phyloP scores from a whole-genome alignment of 495 filamentous ascomycete species.

The Talaromyces thailandensis region DNA sequence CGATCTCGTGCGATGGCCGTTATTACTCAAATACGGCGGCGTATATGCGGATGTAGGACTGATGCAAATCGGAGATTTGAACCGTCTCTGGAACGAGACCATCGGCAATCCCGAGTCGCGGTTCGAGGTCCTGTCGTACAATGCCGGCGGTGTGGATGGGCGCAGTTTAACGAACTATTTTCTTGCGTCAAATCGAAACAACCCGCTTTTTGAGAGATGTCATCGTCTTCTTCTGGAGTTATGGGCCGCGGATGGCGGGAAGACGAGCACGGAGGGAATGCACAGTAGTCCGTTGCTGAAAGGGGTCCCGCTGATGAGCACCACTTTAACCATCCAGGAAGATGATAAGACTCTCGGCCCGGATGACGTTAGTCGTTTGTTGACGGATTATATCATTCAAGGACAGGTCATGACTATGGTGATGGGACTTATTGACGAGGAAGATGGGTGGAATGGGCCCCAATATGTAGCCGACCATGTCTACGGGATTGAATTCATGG shows the following conservation, averaged over 20 bases:
- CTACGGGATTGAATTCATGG: slow-evolving; percentile 41
- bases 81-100: slow-evolving; percentile 38
- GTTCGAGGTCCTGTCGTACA: slow-evolving; percentile 40
- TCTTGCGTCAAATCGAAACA: slow-evolving; percentile 27
- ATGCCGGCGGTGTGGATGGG: slow-evolving; percentile 20
- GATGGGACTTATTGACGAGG: slow-evolving; percentile 41
- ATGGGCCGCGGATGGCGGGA: slow-evolving; percentile 39
- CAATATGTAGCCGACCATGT: slow-evolving; percentile 35
- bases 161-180: slow-evolving; percentile 41
- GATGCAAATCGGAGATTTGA: slow-evolving; percentile 47
- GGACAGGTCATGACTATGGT: slow-evolving; percentile 39
- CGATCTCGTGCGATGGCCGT: slow-evolving; percentile 46
- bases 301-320: slow-evolving; percentile 27
- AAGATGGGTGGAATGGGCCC: slow-evolving; percentile 45
- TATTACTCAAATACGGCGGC: slow-evolving; percentile 45
- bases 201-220: slow-evolving; percentile 39
- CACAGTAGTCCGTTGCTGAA: slow-evolving; percentile 35
- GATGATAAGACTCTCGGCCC: slow-evolving; percentile 14
- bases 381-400: slow-evolving; percentile 47
- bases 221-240: slow-evolving; percentile 39
- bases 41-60: slow-evolving; percentile 48
- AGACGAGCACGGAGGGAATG: slow-evolving; percentile 43
- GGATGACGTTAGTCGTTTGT: slow-evolving; percentile 25
- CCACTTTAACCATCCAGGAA: slow-evolving; percentile 15
- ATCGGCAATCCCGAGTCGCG: slow-evolving; percentile 34